Percentiles rank a stretch among this genome's conserved stretches.
Conservation (phyloP, 2,329 filamentous ascomycete species). For the Thielaviopsis cerberus region DNA sequence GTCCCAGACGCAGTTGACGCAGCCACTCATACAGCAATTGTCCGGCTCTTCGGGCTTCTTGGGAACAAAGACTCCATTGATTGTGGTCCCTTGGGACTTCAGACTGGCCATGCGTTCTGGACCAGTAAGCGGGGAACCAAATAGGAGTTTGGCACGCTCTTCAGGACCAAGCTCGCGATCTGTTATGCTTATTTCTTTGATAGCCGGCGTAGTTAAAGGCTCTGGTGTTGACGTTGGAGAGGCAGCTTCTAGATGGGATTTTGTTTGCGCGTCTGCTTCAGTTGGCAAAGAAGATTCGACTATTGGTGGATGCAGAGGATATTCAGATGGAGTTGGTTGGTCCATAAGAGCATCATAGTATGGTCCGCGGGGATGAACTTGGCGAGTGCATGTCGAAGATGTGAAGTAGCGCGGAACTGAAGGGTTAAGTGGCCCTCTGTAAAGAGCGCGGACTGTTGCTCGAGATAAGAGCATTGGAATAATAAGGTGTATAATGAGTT, state of each 20-base stretch:
- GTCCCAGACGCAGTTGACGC: constrained; percentile 95
- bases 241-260: background rate
- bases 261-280: background rate
- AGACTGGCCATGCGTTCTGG: constrained; percentile 44
- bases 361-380: constrained; percentile 30
- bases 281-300: background rate
- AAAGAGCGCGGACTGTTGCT: background rate
- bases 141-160: constrained; percentile 49
- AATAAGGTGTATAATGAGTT: background rate
- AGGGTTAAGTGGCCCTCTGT: background rate
- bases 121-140: constrained; percentile 61
- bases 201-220: constrained; percentile 12
- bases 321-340: constrained; percentile 15
- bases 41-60: constrained; percentile 77
- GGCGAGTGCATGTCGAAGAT: constrained; percentile 13
- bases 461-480: background rate
- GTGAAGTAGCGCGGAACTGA: background rate
- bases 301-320: background rate
- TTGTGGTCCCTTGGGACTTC: constrained; percentile 37
- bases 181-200: constrained; percentile 18
- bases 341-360: constrained; percentile 42
- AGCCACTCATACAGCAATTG: constrained; percentile 98
- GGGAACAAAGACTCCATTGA: constrained; percentile 69
- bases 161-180: constrained; percentile 28
- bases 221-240: background rate